These are phyloP conservation scores for Epichloe glyceriae DNA, from an alignment of 2,329 filamentous ascomycete species.

Conservation along the genomic window DNA sequence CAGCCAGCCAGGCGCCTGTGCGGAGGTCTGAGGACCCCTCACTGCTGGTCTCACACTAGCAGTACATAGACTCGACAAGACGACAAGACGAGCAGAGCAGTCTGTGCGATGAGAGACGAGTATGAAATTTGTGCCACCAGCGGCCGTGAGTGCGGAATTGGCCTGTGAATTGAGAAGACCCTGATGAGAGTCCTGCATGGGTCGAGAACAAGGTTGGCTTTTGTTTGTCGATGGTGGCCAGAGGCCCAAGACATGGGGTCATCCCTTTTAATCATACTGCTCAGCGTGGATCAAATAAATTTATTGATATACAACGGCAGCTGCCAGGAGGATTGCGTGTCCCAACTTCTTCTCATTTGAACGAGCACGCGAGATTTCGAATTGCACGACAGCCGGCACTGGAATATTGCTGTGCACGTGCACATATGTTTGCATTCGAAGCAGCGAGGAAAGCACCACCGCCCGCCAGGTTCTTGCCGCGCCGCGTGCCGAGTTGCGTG, in stretches of 20 bases:
- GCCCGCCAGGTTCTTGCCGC: background rate
- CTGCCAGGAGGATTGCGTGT: background rate
- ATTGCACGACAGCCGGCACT: no score
- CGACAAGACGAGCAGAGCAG: background rate
- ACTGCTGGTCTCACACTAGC: no score
- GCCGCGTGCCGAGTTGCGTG: background rate
- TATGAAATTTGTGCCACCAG: background rate
- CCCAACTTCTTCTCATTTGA: no score
- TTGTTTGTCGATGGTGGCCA: background rate
- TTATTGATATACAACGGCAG: background rate
- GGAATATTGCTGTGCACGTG: background rate
- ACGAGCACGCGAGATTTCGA: no score
- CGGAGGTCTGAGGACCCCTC: background rate
- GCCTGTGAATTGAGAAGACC: background rate
- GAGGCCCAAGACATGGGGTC: background rate
- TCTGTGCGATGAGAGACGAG: background rate
- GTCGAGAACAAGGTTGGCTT: background rate
- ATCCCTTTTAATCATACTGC: background rate
- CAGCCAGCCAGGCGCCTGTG: no score
- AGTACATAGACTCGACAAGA: background rate
- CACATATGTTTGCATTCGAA: background rate
- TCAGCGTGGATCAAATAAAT: background rate
- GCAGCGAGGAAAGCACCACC: background rate
- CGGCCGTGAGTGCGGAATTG: background rate
- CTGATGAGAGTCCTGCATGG: background rate